A percentile compares a stretch with the other conserved stretches of the same genome.
Conservation (phyloP, 345 rosid genomes). For the Heritiera fomes region DNA sequence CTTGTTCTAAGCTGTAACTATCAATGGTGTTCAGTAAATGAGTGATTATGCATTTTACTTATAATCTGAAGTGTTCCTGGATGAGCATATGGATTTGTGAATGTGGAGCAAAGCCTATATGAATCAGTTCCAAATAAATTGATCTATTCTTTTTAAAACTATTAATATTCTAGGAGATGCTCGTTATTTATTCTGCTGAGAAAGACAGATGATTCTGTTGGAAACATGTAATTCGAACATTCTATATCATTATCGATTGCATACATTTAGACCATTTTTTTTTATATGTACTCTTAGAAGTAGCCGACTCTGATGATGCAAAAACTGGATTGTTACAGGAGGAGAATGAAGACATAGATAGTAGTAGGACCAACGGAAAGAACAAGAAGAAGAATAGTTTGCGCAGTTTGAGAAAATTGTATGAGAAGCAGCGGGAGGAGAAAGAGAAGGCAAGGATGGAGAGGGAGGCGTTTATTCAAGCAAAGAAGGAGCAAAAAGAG, state of each 20-base stretch:
- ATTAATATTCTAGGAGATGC: neutral
- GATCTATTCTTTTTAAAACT: neutral
- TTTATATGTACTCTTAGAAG: neutral
- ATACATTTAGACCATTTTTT: neutral
- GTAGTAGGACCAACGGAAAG: conserved; percentile 28
- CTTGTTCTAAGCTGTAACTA: neutral
- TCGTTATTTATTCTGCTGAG: neutral
- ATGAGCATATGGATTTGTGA: conserved; percentile 9
- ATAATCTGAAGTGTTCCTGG: neutral
- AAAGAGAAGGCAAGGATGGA: conserved; percentile 12
- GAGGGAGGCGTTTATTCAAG: conserved; percentile 33
- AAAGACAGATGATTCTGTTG: neutral
- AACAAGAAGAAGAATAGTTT: conserved; percentile 36
- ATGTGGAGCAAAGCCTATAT: neutral
- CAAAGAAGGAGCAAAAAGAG: conserved; percentile 55
- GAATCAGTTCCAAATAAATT: neutral
- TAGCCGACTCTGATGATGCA: neutral
- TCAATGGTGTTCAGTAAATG: neutral
- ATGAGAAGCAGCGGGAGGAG: conserved; percentile 65
- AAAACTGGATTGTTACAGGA: neutral
- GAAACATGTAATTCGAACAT: neutral
- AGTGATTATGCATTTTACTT: neutral
- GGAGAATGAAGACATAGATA: conserved; percentile 8
- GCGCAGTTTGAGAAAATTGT: conserved; percentile 49
- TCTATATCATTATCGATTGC: neutral